Evolutionary conservation across 2,329 filamentous ascomycete genomes (phyloP), one percentile per base, ranked within the genome.

Genomic region (Penicillium fuscoglaucum): DNA sequence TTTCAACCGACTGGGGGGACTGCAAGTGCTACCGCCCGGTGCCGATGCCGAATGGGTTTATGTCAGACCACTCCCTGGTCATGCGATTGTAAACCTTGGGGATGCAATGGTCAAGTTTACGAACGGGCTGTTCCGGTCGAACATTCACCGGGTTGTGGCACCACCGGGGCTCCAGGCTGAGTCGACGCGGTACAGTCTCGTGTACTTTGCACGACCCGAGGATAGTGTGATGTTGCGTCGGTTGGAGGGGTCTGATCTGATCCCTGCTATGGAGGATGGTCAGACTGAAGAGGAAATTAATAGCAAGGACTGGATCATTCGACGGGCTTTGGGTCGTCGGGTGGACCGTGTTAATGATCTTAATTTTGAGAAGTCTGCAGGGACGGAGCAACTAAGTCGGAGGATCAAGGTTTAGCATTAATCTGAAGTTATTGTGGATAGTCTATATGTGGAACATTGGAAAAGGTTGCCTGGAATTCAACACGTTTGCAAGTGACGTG

Each of bases 1-100:
- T 2, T 83, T 85, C 70, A 85, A 84, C 69, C 76, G 81, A 0
- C 68, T 85, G 2, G 83, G 83, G 0, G 83, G 83, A 0, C 72
- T 85, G 8, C 83, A 85, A 65, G 79, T 85, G 4, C 72, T 80
- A 3, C 76, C 79, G 0, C 80, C 81, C 0, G 70, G 70, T 0
- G 62, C 64, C 4, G 72, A 74, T 53, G 72, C 71, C 10, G 68
- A 76, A 29, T 86, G 83, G 83, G 71, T 74, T 17, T 85, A 82
- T 61, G 82, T 86, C 0, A 74, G 77, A 19, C 83, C 83, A 0
- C 61, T 84, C 0, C 76, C 77, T 0, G 78, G 79, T 0, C 79
- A 81, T 58, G 78, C 73, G 0, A 75, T 80, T 29, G 67, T 80
- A 45, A 80, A 79, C 53, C 66, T 79, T 0, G 78, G 77, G 1